These are phyloP conservation scores for Calonectria fujianensis DNA, from an alignment of 2,329 filamentous ascomycete species.

Conservation along the genomic window DNA sequence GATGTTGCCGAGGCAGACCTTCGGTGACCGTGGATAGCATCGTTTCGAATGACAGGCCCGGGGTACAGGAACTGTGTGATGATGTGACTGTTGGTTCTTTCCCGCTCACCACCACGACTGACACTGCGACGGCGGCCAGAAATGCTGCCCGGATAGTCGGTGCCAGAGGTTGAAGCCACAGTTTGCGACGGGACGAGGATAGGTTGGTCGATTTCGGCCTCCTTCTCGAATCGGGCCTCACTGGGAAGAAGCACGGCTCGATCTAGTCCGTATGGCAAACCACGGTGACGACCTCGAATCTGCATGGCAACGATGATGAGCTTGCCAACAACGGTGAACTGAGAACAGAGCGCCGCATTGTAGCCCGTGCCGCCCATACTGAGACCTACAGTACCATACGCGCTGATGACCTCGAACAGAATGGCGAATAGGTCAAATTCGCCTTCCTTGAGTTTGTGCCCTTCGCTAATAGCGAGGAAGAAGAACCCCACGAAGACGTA, in stretches of 20 bases:
- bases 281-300: conserved; percentile 81
- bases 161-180: conserved; percentile 57
- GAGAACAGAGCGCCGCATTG: conserved; percentile 87
- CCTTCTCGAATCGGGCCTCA: conserved; percentile 72
- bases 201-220: conserved; percentile 69
- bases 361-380: conserved; percentile 86
- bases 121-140: conserved; percentile 60
- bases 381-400: conserved; percentile 95
- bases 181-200: conserved; percentile 62
- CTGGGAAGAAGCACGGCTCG: conserved; percentile 76
- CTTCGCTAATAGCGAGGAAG: conserved; percentile 93
- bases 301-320: conserved; percentile 82
- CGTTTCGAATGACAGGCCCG: conserved; percentile 64
- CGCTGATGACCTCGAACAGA: conserved; percentile 91
- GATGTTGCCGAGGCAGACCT: conserved; percentile 55
- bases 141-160: conserved; percentile 54
- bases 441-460: conserved; percentile 76
- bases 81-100: conserved; percentile 64
- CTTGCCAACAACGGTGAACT: conserved; percentile 86
- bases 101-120: conserved; percentile 61
- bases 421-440: conserved; percentile 81
- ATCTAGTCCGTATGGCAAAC: conserved; percentile 80
- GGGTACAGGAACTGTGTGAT: conserved; percentile 69
- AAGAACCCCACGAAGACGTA: conserved; percentile 96
- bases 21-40: conserved; percentile 54